Base-by-base conservation (phyloP, 2,329 filamentous ascomycete species). In the Colletotrichum musicola region DNA sequence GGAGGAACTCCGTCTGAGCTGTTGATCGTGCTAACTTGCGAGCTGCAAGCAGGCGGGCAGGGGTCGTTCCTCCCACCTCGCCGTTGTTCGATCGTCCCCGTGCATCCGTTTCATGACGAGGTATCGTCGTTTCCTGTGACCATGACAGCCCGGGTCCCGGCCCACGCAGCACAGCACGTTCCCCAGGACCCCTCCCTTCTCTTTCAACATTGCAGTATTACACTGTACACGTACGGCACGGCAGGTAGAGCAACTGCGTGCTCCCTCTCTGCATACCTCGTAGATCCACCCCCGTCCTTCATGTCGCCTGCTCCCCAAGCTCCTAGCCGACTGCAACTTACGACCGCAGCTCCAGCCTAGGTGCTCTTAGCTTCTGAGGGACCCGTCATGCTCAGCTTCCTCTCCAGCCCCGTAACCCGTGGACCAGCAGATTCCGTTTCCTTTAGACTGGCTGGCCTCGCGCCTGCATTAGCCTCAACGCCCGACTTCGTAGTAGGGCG, bases 31-130 rank as follows among this genome's bases (percentile, higher is more conserved):
- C 9, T 35, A 35, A 10, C 30, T 35, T 35, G 30, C 9, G 30
- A 9, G 30, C 30, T 35, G 30, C 30, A 10, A 35, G 46, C n/a
- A 3, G 46, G 20, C n/a, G 46, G 20, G 46, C 46, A n/a, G 5
- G 18, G 18, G n/a, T 22, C 46, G n/a, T 18, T 49, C 20, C 20
- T 64, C 55, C 14, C 55, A 50, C 56, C 49, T 54, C 46, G 27
- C 18, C 22, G 20, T 53, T 46, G 16, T 54, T 44, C 49, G 47
- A 62, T 62, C 59, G 49, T 7, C 27, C 7, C 66, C 62, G 66
- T 66, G 66, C 66, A 51, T 66, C 25, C 54, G 65, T 68, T 68
- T 65, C 65, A 68, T 54, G 54, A 54, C 46, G 64, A 44, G 6
- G 49, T 53, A 50, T 47, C 54, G 38, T 59, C 55, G 60, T 54